phyloP scores from a whole-genome alignment of 306 rosid genomes.

The Quercus variabilis region DNA sequence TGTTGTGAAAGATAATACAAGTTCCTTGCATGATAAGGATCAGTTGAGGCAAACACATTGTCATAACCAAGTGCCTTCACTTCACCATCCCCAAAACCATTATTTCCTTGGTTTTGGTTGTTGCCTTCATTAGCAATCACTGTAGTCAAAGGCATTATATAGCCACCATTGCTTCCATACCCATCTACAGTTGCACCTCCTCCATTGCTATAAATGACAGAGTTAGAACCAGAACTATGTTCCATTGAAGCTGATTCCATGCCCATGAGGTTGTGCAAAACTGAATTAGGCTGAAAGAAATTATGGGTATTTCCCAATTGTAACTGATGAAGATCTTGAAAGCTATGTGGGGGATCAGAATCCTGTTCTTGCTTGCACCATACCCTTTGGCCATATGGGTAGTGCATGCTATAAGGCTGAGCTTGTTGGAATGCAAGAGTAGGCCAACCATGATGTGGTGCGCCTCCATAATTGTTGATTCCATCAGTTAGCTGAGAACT shows the following conservation, averaged over 20 bases:
- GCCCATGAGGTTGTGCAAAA: constrained; percentile 34
- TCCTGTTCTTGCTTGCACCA: constrained; percentile 87
- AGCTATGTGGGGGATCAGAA: constrained; percentile 8
- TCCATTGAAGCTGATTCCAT: constrained; percentile 60
- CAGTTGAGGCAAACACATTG: constrained; percentile 33
- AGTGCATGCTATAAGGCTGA: constrained; percentile 30
- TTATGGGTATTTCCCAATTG: constrained; percentile 54
- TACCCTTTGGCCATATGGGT: constrained; percentile 50
- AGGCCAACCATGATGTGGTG: constrained; percentile 41
- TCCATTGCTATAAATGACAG: constrained; percentile 28
- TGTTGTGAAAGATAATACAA: constrained; percentile 51
- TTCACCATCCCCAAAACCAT: constrained; percentile 31
- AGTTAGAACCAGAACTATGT: constrained; percentile 60
- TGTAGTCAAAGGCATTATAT: constrained; percentile 41
- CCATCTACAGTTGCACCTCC: neutral
- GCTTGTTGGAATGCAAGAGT: constrained; percentile 51
- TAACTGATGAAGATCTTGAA: constrained; percentile 36
- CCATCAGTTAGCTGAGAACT: constrained; percentile 37
- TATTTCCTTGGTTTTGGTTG: constrained; percentile 29
- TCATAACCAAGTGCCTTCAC: constrained; percentile 39
- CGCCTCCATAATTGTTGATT: constrained; percentile 11
- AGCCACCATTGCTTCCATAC: constrained; percentile 28
- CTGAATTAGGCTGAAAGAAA: constrained; percentile 50
- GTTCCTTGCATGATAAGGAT: constrained; percentile 46
- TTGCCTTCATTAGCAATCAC: constrained; percentile 19